Conservation (phyloP, 1,139 yeast genomes). For the Lodderomyces parapsilosis region DNA sequence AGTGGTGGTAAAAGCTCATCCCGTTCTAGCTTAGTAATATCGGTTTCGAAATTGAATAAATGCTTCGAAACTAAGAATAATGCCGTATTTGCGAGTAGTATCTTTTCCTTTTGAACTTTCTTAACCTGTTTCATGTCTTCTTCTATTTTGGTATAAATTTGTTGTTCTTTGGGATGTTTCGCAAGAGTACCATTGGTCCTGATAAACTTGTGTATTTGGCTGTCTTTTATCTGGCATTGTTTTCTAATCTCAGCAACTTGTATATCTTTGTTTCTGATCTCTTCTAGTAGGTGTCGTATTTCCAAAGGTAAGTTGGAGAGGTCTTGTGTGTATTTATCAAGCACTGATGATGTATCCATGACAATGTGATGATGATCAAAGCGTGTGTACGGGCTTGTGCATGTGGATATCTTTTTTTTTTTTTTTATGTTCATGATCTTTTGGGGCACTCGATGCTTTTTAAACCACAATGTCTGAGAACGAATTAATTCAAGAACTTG, state of each 20-base stretch:
- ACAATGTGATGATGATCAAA: background rate
- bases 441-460: no score
- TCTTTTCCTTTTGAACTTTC: constrained; percentile 73
- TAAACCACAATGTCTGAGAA: background rate
- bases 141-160: constrained; percentile 61
- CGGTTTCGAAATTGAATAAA: constrained; percentile 67
- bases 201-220: constrained; percentile 77
- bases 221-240: constrained; percentile 70
- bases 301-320: constrained; percentile 89
- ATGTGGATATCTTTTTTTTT: background rate
- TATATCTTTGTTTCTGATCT: constrained; percentile 68
- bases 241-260: constrained; percentile 66
- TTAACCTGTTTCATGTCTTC: constrained; percentile 65
- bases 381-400: background rate
- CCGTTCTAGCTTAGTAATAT: constrained; percentile 69
- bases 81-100: constrained; percentile 79
- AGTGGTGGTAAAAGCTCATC: constrained; percentile 76
- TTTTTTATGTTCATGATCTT: no score
- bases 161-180: constrained; percentile 81
- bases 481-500: background rate
- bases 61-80: constrained; percentile 75
- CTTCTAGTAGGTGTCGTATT: constrained; percentile 76
- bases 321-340: constrained; percentile 49
- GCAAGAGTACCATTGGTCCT: constrained; percentile 80
- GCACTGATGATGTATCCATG: constrained; percentile 52